These are phyloP conservation scores for Saitozyma sp. DNA, from an alignment of 768 basidiomycete genomes.

Conservation along the genomic window DNA sequence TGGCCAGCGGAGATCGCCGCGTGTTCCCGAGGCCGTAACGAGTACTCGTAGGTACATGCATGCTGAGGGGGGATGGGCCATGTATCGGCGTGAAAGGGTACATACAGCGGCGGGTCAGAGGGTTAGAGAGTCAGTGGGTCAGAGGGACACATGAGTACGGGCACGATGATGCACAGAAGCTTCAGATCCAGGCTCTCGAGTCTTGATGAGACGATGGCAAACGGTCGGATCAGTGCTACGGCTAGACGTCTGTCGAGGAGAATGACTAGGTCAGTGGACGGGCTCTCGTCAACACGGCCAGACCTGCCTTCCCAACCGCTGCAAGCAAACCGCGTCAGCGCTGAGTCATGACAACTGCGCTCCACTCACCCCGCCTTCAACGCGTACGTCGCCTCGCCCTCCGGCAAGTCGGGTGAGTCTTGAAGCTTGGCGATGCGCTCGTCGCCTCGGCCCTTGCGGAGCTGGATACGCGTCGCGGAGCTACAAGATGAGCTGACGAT, in stretches of 20 bases:
- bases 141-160: constrained; percentile 44
- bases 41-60: too few relatives aligned
- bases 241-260: too few relatives aligned
- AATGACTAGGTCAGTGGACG: too few relatives aligned
- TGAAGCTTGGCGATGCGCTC: constrained; percentile 50
- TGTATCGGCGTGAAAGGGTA: too few relatives aligned
- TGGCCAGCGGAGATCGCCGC: too few relatives aligned
- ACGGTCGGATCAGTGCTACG: too few relatives aligned
- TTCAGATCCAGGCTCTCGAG: neutral
- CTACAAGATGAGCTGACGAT: constrained; percentile 16
- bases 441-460: constrained; percentile 51
- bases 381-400: constrained; percentile 49
- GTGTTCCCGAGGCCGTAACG: too few relatives aligned
- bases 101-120: constrained; percentile 3
- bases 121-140: constrained; percentile 39
- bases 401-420: constrained; percentile 50
- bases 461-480: constrained; percentile 49
- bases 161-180: neutral
- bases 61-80: too few relatives aligned
- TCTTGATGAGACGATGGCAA: too few relatives aligned
- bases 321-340: neutral
- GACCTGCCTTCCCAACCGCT: constrained; percentile 15
- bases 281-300: too few relatives aligned
- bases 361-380: constrained; percentile 43
- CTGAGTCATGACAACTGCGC: neutral